Evolutionary conservation across 2,329 filamentous ascomycete genomes (phyloP).

Genomic region (Exophiala mesophila): DNA sequence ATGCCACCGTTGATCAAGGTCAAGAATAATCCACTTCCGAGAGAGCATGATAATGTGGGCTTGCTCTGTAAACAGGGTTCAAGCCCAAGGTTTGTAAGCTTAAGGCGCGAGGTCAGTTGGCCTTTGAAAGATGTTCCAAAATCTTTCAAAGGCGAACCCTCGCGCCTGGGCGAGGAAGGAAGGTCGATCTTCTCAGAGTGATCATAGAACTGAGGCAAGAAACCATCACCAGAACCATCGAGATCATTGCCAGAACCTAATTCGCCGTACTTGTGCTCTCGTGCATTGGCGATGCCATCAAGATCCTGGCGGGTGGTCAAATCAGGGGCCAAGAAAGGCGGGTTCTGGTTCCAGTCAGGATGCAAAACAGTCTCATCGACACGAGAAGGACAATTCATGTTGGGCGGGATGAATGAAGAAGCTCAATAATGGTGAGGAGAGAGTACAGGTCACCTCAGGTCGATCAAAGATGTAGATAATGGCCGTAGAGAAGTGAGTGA

Average conservation of each 20-base stretch:
- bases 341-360: slow-evolving; percentile 56
- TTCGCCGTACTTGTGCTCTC: slow-evolving; percentile 31
- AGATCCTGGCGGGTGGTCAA: slow-evolving; percentile 57
- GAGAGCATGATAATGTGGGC: neutral
- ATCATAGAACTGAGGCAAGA: neutral
- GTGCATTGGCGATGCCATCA: slow-evolving; percentile 54
- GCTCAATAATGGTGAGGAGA: no score
- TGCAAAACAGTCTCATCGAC: slow-evolving; percentile 49
- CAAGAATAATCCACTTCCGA: neutral
- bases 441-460: no score
- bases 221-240: neutral
- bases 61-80: neutral
- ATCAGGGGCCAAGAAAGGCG: slow-evolving; percentile 51
- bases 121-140: neutral
- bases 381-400: slow-evolving; percentile 61
- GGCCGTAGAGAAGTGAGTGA: no score
- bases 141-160: neutral
- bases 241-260: neutral
- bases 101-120: neutral
- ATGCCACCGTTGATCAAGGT: neutral
- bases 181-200: neutral
- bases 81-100: neutral
- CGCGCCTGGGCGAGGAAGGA: neutral
- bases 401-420: no score
- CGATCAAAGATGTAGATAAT: no score